These are phyloP conservation scores for Endothia cerciana DNA, from an alignment of 2,329 filamentous ascomycete genomes.

Conservation along the genomic window DNA sequence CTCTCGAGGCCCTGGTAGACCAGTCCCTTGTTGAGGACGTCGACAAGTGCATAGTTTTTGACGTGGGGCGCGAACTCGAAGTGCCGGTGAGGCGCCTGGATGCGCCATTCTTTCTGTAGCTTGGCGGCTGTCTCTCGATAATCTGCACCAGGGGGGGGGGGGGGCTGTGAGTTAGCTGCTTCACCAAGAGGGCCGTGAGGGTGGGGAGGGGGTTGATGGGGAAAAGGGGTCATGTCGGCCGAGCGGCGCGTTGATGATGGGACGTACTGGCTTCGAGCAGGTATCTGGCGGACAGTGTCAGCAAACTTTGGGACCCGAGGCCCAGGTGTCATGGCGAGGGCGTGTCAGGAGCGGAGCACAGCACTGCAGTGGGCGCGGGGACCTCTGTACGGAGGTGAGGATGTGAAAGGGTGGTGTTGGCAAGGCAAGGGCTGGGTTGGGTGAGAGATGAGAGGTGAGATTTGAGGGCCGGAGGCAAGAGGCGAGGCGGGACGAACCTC, in stretches of 20 bases:
- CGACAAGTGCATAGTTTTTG: constrained; percentile 66
- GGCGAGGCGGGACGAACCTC: constrained; percentile 58
- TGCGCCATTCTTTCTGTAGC: constrained; percentile 71
- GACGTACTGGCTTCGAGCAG: constrained; percentile 66
- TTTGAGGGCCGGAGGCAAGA: constrained; percentile 14
- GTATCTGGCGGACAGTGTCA: constrained; percentile 48
- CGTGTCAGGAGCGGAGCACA: constrained; percentile 9
- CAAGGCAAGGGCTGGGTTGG: constrained; percentile 16
- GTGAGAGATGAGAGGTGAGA: neutral
- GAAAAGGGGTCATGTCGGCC: constrained; percentile 17
- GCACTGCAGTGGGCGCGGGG: neutral
- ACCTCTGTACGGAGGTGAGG: neutral
- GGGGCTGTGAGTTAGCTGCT: constrained; percentile 40
- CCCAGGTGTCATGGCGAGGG: constrained; percentile 23
- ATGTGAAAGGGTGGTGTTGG: constrained; percentile 4
- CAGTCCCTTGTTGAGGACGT: constrained; percentile 65
- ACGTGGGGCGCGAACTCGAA: constrained; percentile 68
- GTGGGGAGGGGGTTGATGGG: constrained; percentile 11
- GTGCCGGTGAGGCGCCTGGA: constrained; percentile 63
- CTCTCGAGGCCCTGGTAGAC: constrained; percentile 64
- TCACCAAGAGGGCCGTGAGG: constrained; percentile 26
- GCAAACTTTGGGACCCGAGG: constrained; percentile 32
- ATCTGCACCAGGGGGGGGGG: constrained; percentile 49
- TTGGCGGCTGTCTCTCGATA: constrained; percentile 70
- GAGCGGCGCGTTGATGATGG: constrained; percentile 5